Base-by-base conservation (phyloP, 441 rosid species). In the Populus hybrid region DNA sequence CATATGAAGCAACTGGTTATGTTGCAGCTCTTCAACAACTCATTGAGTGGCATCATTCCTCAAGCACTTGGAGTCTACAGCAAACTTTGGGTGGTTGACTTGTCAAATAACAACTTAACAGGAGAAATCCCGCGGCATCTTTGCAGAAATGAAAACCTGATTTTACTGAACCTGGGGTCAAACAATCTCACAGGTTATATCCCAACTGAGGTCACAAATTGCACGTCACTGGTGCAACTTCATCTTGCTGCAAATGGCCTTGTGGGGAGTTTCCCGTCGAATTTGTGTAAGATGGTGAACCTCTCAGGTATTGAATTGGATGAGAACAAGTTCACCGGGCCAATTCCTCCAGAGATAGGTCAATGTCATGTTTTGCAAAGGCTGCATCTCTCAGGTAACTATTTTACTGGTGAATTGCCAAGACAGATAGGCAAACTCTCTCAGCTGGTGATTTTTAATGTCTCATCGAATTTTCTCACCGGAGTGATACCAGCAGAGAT, bases 1-100 rank as follows among this genome's bases (percentile, higher is more conserved):
- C 88, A 90, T 81, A 78, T 90, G 83, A 86, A 83, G 81, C 64
- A 82, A 32, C 74, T 95, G 74, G 67, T 61, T 79, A 88, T 88
- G 97, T 79, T 95, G 84, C 99, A 92, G 89, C 93, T 95, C 57
- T 93, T 92, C 79, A 87, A 85, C 80, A 95, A 95, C 81, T 83
- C 87, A 24, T 81, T 95, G 79, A 77, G 69, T 35, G 98, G 95
- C 30, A 78, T 54, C 81, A 94, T 95, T 79, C 99, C 99, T 34
- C 88, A 69, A 68, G 85, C 76, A 73, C 94, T 95, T 42, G 99
- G 98, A 46, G 77, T 82, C 8, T 89, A 89, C 80, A 87, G 90
- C 73, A 76, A 78, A 18, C 95, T 94, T 26, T 95, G 97, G 98
- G 92, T 88, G 59, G 91, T 90, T 84, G 99, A 95, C 83, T 84